Conservation (phyloP, 2,329 filamentous ascomycete genomes). For the Paracamarosporium sp. region DNA sequence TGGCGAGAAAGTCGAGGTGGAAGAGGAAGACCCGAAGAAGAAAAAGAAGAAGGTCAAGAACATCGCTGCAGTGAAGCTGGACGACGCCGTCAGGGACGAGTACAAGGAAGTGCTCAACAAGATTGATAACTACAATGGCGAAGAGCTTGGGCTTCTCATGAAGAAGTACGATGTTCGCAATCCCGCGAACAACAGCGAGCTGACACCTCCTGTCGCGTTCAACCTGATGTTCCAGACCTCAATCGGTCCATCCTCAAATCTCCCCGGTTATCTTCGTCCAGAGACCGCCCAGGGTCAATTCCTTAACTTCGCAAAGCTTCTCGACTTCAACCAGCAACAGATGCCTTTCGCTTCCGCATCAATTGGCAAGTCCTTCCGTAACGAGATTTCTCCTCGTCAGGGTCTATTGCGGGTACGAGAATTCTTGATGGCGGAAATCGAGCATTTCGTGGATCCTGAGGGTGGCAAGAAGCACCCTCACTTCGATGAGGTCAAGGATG, state of each 20-base stretch:
- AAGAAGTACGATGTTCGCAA: slow-evolving; percentile 88
- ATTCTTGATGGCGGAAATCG: slow-evolving; percentile 98
- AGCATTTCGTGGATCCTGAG: slow-evolving; percentile 96
- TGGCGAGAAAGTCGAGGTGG: slow-evolving; percentile 76
- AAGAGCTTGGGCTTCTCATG: slow-evolving; percentile 86
- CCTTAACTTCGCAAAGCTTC: slow-evolving; percentile 92
- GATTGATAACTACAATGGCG: slow-evolving; percentile 93
- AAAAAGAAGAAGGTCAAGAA: slow-evolving; percentile 82
- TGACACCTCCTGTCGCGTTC: slow-evolving; percentile 85
- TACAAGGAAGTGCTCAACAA: slow-evolving; percentile 90
- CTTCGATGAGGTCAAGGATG: slow-evolving; percentile 83
- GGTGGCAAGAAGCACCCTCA: slow-evolving; percentile 93
- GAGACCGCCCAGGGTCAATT: slow-evolving; percentile 99
- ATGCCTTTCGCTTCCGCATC: slow-evolving; percentile 98
- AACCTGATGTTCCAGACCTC: slow-evolving; percentile 99
- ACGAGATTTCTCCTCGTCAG: slow-evolving; percentile 93
- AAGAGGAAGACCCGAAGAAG: slow-evolving; percentile 81
- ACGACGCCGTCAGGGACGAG: slow-evolving; percentile 84
- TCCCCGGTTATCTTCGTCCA: slow-evolving; percentile 69
- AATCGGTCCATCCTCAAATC: slow-evolving; percentile 89
- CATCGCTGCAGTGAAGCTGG: slow-evolving; percentile 74
- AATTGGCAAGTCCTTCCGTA: slow-evolving; percentile 97
- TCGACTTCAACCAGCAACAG: slow-evolving; percentile 92
- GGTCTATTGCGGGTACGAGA: slow-evolving; percentile 94
- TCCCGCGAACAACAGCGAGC: slow-evolving; percentile 77